A percentile compares a stretch with the other conserved stretches of the same genome.
phyloP scores from a whole-genome alignment of 371 early-diverging fungal genomes.

The Encephalitozoon hellem region DNA sequence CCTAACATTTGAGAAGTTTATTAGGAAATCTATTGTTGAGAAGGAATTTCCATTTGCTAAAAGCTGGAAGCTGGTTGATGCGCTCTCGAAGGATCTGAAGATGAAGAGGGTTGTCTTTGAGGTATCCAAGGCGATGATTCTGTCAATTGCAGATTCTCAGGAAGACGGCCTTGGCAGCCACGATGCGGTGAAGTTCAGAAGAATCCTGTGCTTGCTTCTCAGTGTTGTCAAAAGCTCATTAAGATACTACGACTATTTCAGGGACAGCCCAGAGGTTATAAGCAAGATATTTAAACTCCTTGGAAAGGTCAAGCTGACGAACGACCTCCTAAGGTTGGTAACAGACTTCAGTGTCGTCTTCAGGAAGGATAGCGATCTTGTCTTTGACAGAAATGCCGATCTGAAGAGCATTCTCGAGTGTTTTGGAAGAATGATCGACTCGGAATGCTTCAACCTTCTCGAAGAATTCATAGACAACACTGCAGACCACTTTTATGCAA shows the following conservation, averaged over 20 bases:
- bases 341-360: background rate
- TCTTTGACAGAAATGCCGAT: background rate
- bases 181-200: background rate
- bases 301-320: background rate
- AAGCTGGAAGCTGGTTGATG: conserved; percentile 27
- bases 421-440: background rate
- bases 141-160: background rate
- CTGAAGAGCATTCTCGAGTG: background rate
- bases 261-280: background rate
- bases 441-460: background rate
- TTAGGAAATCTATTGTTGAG: conserved; percentile 1
- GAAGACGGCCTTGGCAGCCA: background rate
- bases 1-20: background rate
- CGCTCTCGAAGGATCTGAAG: background rate
- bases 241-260: background rate
- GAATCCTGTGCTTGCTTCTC: background rate
- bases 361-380: background rate
- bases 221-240: background rate
- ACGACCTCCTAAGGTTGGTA: background rate
- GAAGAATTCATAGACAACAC: background rate
- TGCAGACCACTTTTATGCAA: background rate
- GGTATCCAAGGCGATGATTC: background rate
- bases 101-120: conserved; percentile 4
- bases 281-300: background rate
- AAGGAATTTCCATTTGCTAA: conserved; percentile 30